phyloP scores from a whole-genome alignment of 2,329 filamentous ascomycete species.

The Helicocarpus griseus region DNA sequence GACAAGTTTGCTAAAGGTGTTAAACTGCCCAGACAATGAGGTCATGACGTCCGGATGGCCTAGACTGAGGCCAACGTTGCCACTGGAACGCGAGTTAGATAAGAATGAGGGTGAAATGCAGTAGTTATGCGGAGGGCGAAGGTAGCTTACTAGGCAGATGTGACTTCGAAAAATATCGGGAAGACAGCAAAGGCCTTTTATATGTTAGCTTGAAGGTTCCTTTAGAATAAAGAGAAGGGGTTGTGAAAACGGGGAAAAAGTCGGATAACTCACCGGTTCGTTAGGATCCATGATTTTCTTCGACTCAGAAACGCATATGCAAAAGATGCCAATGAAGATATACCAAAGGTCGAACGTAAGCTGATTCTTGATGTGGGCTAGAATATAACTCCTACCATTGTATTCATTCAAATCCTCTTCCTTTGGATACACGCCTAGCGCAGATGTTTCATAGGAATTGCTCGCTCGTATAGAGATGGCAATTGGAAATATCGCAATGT shows the following conservation, averaged over 20 bases:
- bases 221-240: background rate
- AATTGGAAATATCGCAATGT: conserved; percentile 91
- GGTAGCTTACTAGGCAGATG: conserved; percentile 29
- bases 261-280: conserved; percentile 16
- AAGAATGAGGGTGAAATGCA: background rate
- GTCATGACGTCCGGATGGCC: conserved; percentile 22
- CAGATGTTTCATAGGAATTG: conserved; percentile 60
- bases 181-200: conserved; percentile 12
- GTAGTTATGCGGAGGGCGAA: too few relatives aligned
- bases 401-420: conserved; percentile 16
- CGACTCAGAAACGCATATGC: conserved; percentile 41
- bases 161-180: conserved; percentile 33
- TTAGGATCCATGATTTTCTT: conserved; percentile 17
- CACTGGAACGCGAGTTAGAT: conserved; percentile 12
- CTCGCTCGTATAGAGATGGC: conserved; percentile 75
- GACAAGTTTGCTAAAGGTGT: conserved; percentile 42
- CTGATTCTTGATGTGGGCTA: conserved; percentile 52
- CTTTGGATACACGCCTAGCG: conserved; percentile 45
- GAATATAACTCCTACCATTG: conserved; percentile 32
- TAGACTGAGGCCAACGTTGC: conserved; percentile 26
- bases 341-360: conserved; percentile 58
- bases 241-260: background rate
- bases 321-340: conserved; percentile 49
- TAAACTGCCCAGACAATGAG: conserved; percentile 36
- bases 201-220: background rate